Percentiles rank a stretch among this genome's conserved stretches.
These are phyloP conservation scores for Fusarium sulawesiense DNA, from an alignment of 2,329 filamentous ascomycete species.

Conservation along the genomic window DNA sequence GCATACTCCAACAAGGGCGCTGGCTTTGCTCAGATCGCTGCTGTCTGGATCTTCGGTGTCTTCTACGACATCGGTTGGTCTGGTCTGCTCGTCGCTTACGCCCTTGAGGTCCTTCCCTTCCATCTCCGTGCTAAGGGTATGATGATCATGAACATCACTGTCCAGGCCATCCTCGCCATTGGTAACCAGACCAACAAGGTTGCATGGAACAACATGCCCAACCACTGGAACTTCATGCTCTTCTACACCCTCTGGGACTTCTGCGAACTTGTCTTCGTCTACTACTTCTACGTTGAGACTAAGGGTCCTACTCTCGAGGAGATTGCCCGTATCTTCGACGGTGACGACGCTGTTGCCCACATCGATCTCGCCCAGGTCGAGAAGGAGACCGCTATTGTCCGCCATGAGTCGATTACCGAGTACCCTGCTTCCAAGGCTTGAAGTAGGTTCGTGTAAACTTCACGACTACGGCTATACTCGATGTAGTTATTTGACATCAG, in stretches of 20 bases:
- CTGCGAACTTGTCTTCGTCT: conserved; percentile 70
- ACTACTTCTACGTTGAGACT: conserved; percentile 76
- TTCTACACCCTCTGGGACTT: conserved; percentile 74
- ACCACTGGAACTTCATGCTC: conserved; percentile 74
- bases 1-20: conserved; percentile 56
- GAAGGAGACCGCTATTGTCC: conserved; percentile 57
- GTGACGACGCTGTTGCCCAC: conserved; percentile 67
- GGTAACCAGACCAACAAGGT: conserved; percentile 73
- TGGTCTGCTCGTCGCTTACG: conserved; percentile 67
- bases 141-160: conserved; percentile 73
- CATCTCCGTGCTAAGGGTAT: conserved; percentile 68
- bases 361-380: conserved; percentile 67
- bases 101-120: conserved; percentile 69
- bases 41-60: conserved; percentile 69
- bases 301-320: conserved; percentile 75
- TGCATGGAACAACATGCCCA: conserved; percentile 68
- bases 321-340: conserved; percentile 74
- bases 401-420: conserved; percentile 42
- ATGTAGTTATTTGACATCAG: neutral
- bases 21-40: conserved; percentile 66
- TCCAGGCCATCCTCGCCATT: conserved; percentile 71
- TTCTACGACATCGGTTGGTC: conserved; percentile 71
- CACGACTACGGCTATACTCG: neutral
- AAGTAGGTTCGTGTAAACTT: neutral
- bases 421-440: conserved; percentile 34